Evolutionary conservation across 441 rosid species (phyloP).

Genomic region (Croton setiger): DNA sequence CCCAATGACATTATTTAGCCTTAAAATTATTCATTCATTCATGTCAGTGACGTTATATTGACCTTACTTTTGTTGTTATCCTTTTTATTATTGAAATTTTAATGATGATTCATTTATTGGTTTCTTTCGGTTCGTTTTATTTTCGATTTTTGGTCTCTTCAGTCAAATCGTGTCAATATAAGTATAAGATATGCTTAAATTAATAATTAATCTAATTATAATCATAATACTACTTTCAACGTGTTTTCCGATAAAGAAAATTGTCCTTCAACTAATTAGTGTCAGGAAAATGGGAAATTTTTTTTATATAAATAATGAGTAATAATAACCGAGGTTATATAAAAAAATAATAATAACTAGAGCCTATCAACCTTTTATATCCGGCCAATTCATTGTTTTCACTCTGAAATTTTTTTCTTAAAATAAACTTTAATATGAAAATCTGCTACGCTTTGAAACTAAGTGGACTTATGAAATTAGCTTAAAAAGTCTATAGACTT

Average conservation of each 20-base stretch:
- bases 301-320: background rate
- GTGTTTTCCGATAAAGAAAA: conserved; percentile 21
- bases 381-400: too few relatives aligned
- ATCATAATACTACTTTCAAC: conserved; percentile 5
- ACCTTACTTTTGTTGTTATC: conserved; percentile 5
- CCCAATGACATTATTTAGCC: conserved; percentile 8
- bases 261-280: background rate
- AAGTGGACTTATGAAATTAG: too few relatives aligned
- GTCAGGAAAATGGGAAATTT: background rate
- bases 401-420: too few relatives aligned
- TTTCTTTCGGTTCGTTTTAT: conserved; percentile 40
- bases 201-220: conserved; percentile 2
- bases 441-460: too few relatives aligned
- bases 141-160: conserved; percentile 1
- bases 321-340: too few relatives aligned
- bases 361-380: too few relatives aligned
- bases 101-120: conserved; percentile 19
- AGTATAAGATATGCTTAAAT: conserved; percentile 18
- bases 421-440: too few relatives aligned
- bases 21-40: background rate
- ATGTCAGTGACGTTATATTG: background rate
- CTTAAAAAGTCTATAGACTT: too few relatives aligned
- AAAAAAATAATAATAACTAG: too few relatives aligned
- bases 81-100: background rate
- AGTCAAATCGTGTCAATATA: conserved; percentile 14